Evolutionary conservation across 1,284 basidiomycete genomes (phyloP), one percentile per base, ranked within the genome.

Genomic region (Sutorius eximius): DNA sequence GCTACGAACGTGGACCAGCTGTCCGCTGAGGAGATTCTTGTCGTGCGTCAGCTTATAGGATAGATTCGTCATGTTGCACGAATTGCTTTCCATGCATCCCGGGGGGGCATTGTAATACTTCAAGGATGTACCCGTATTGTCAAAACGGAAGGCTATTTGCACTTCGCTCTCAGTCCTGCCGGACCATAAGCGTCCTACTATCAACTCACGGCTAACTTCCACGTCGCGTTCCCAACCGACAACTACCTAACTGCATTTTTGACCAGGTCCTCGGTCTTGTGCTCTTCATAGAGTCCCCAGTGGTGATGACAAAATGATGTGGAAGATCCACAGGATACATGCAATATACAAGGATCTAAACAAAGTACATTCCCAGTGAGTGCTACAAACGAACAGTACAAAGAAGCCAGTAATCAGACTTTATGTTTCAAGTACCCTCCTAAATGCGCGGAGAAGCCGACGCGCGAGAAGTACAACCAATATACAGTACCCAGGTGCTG

Each of bases 1-100:
- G 77, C 82, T 16, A 76, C 73, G 20, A 74, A 87, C 44, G 82
- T 87, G 3, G 83, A 84, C 32, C 82, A 85, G 61, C 73, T 93
- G 58, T 82, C 77, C 12, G 76, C 83, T 5, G 83, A 87, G 58
- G 91, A 94, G 72, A 83, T 82, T 60, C 67, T 83, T 33, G 81
- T 91, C 22, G 75, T 93, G 36, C 81, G 78, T 49, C 75, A 78
- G 49, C 81, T 82, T n/a, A 71, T 89, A 33, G 65, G 58, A 55
- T 63, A 68, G 61, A 58, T 32, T 30, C 47, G 8, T 15, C 12
- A 6, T 27, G 24, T 40, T 37, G 27, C 13, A 22, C 9, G 5
- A 27, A 49, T 29, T 18, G 1, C n/a, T 30, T 38, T 22, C 8
- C 11, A 5, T 20, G 45, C 15, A 16, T 32, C 22, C 16, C 24